Conservation (phyloP, 2,329 filamentous ascomycete genomes). For the Blastomyces parvus region DNA sequence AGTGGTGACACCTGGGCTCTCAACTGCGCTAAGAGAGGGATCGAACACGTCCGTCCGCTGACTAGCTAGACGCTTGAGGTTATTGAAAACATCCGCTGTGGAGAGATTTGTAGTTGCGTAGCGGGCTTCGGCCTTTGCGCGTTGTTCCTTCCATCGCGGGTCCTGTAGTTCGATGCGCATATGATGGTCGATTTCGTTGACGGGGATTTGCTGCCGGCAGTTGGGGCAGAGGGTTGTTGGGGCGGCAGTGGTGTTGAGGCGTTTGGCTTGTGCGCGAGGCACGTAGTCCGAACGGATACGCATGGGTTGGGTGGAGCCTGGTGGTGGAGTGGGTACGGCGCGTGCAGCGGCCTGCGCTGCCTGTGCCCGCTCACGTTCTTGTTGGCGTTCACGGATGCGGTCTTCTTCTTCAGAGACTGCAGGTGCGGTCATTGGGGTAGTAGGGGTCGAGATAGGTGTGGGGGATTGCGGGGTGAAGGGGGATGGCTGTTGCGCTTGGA, state of each 20-base stretch:
- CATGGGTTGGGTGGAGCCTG: conserved; percentile 47
- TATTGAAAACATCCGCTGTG: conserved; percentile 80
- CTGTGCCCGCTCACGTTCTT: conserved; percentile 54
- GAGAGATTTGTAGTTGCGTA: conserved; percentile 78
- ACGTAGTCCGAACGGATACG: conserved; percentile 92
- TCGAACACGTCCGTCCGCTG: conserved; percentile 85
- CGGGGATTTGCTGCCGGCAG: conserved; percentile 81
- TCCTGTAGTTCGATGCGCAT: conserved; percentile 93
- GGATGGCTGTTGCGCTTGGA: conserved; percentile 17
- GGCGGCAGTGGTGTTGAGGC: conserved; percentile 56
- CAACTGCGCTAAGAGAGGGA: conserved; percentile 28
- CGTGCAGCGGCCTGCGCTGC: conserved; percentile 71
- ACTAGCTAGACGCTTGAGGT: conserved; percentile 87
- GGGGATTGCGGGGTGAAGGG: conserved; percentile 25
- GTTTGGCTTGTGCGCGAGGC: conserved; percentile 66
- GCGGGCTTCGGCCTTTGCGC: conserved; percentile 75
- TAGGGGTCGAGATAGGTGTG: conserved; percentile 31
- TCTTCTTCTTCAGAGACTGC: conserved; percentile 44
- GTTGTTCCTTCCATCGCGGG: conserved; percentile 91
- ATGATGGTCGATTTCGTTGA: conserved; percentile 80
- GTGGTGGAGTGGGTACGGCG: conserved; percentile 43
- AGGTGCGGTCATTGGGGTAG: conserved; percentile 24
- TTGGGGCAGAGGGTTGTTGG: conserved; percentile 69
- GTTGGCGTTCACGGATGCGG: conserved; percentile 49
- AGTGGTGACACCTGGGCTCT: background rate